Percentiles rank a stretch among this genome's conserved stretches.
phyloP scores from a whole-genome alignment of 2,329 filamentous ascomycete genomes.

The Fragosphaeria purpurea region DNA sequence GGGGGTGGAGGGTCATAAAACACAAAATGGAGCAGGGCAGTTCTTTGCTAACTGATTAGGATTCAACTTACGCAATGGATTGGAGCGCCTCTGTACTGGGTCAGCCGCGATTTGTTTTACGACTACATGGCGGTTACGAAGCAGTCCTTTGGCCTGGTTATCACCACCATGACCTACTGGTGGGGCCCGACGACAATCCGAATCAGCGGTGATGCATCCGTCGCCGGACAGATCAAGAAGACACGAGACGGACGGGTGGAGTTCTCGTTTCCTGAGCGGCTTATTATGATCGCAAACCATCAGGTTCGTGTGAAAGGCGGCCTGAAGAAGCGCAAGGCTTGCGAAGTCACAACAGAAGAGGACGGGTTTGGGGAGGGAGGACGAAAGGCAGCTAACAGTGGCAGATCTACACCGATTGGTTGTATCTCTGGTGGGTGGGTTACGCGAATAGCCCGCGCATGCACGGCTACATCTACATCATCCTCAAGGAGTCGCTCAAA shows the following conservation, averaged over 20 bases:
- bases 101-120: constrained; percentile 71
- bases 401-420: constrained; percentile 78
- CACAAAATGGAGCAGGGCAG: neutral
- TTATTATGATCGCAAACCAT: constrained; percentile 81
- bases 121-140: constrained; percentile 83
- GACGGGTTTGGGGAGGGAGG: neutral
- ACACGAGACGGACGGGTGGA: constrained; percentile 63
- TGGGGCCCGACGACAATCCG: constrained; percentile 78
- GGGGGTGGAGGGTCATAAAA: neutral
- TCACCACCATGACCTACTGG: constrained; percentile 72
- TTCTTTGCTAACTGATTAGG: constrained; percentile 27
- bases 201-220: constrained; percentile 73
- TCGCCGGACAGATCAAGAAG: constrained; percentile 62
- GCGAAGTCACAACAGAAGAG: neutral
- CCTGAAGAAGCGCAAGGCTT: neutral
- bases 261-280: constrained; percentile 69
- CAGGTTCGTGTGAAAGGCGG: constrained; percentile 38
- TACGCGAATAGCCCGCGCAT: constrained; percentile 66
- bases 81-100: constrained; percentile 63
- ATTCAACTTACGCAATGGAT: constrained; percentile 65
- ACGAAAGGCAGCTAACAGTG: constrained; percentile 12
- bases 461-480: constrained; percentile 83
- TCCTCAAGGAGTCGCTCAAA: constrained; percentile 78
- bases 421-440: constrained; percentile 90
- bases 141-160: constrained; percentile 67